phyloP scores from a whole-genome alignment of 1,284 basidiomycete species.

The Cutaneotrichosporon cyanovorans region DNA sequence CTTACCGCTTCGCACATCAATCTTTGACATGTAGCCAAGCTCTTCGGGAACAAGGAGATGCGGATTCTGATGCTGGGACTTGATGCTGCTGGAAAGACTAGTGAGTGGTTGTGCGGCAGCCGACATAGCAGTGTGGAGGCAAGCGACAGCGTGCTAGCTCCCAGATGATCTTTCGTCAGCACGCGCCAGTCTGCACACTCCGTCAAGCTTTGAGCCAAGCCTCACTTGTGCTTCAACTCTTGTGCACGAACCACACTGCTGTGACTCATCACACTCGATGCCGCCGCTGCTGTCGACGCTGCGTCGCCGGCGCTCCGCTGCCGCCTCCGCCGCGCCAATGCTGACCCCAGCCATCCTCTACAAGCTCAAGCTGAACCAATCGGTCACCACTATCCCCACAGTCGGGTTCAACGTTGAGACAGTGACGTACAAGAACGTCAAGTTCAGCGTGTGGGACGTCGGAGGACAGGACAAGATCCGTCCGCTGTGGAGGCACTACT shows the following conservation, averaged over 20 bases:
- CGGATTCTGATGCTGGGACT: slow-evolving; percentile 70
- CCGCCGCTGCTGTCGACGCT: slow-evolving; percentile 82
- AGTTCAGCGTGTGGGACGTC: slow-evolving; percentile 99
- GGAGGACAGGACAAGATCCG: slow-evolving; percentile 99
- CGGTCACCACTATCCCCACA: slow-evolving; percentile 93
- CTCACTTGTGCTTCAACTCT: not conserved
- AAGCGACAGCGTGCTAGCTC: too few relatives aligned
- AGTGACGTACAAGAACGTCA: slow-evolving; percentile 99
- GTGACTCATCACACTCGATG: slow-evolving; percentile 88
- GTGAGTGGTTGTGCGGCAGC: slow-evolving; percentile 51
- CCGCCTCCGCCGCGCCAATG: not conserved
- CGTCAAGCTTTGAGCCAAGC: too few relatives aligned
- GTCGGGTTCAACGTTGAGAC: slow-evolving; percentile 97
- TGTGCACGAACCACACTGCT: not conserved
- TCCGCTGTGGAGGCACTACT: slow-evolving; percentile 95
- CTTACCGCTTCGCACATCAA: not conserved
- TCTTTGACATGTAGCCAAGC: slow-evolving; percentile 37
- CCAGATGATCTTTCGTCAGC: too few relatives aligned
- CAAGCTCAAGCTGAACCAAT: slow-evolving; percentile 98
- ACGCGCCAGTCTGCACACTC: too few relatives aligned
- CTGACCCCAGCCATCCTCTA: slow-evolving; percentile 71
- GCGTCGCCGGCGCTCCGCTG: not conserved
- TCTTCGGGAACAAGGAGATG: slow-evolving; percentile 62
- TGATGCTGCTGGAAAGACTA: slow-evolving; percentile 95
- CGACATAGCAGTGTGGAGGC: slow-evolving; percentile 98